Evolutionary conservation across 768 basidiomycete species (phyloP).

Genomic region (Cystofilobasidium macerans): DNA sequence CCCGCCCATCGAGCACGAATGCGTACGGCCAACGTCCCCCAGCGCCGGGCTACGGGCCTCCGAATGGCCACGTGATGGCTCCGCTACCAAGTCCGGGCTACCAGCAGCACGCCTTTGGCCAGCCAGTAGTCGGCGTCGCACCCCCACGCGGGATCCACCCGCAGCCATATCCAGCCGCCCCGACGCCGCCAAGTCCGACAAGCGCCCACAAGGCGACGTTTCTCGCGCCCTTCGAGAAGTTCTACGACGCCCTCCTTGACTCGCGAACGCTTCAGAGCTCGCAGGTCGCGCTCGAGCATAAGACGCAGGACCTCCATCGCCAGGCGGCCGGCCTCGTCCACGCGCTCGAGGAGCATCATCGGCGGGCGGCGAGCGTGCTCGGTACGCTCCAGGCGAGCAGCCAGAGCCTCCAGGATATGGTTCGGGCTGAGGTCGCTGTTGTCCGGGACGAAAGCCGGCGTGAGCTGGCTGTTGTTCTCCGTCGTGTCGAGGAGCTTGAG

Average conservation of each 20-base stretch:
- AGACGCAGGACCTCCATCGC: not conserved
- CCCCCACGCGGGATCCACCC: not conserved
- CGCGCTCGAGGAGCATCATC: slow-evolving; percentile 11
- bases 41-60: not conserved
- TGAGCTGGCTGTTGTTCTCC: slow-evolving; percentile 9
- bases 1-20: not conserved
- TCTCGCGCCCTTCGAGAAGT: slow-evolving; percentile 66
- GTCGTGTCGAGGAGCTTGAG: slow-evolving; percentile 11
- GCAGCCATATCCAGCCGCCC: not conserved
- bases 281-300: slow-evolving; percentile 48
- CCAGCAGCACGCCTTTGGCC: not conserved
- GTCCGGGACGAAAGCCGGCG: slow-evolving; percentile 19
- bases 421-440: slow-evolving; percentile 17
- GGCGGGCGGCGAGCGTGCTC: slow-evolving; percentile 8
- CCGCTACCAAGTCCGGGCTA: not conserved
- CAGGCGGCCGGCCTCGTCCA: slow-evolving; percentile 7
- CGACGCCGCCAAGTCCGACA: not conserved
- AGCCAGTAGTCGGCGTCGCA: not conserved
- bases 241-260: slow-evolving; percentile 75
- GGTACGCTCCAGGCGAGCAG: slow-evolving; percentile 23
- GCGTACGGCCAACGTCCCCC: not conserved
- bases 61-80: not conserved
- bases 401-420: slow-evolving; percentile 23
- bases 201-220: slow-evolving; percentile 51
- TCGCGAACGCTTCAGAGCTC: slow-evolving; percentile 65